Evolutionary conservation across 192 early-diverging fungal species (phyloP).

Genomic region (Kickxella alabastrina): DNA sequence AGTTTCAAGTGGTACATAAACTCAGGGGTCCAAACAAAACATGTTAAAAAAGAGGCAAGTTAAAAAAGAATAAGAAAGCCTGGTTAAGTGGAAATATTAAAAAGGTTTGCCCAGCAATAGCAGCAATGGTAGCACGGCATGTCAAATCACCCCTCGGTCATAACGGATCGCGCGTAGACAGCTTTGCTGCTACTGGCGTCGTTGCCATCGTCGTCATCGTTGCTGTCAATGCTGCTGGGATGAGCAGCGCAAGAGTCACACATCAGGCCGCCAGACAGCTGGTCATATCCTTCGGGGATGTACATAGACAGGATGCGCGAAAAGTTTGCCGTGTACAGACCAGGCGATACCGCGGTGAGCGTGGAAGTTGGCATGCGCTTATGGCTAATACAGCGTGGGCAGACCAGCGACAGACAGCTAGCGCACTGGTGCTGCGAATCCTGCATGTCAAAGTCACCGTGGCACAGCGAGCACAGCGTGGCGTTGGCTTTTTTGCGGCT

Average conservation of each 20-base stretch:
- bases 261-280: conserved; percentile 14
- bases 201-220: too few species aligned
- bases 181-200: too few species aligned
- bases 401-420: conserved; percentile 39
- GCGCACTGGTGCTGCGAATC: conserved; percentile 43
- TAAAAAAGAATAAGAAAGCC: too few species aligned
- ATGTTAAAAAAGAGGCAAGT: too few species aligned
- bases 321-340: conserved; percentile 7
- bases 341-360: neutral
- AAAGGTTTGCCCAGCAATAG: too few species aligned
- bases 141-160: too few species aligned
- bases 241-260: conserved; percentile 31
- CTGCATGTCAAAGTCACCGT: conserved; percentile 29
- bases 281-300: conserved; percentile 27
- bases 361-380: neutral
- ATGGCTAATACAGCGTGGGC: conserved; percentile 28
- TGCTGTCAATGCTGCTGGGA: too few species aligned
- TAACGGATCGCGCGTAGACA: too few species aligned
- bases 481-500: neutral
- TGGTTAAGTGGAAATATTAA: too few species aligned
- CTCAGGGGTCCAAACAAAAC: too few species aligned
- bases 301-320: conserved; percentile 43
- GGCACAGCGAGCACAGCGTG: conserved; percentile 46
- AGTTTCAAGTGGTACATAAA: too few species aligned
- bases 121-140: too few species aligned